Evolutionary conservation across 208 protist species (phyloP).

Genomic region (Leishmania mexicana): DNA sequence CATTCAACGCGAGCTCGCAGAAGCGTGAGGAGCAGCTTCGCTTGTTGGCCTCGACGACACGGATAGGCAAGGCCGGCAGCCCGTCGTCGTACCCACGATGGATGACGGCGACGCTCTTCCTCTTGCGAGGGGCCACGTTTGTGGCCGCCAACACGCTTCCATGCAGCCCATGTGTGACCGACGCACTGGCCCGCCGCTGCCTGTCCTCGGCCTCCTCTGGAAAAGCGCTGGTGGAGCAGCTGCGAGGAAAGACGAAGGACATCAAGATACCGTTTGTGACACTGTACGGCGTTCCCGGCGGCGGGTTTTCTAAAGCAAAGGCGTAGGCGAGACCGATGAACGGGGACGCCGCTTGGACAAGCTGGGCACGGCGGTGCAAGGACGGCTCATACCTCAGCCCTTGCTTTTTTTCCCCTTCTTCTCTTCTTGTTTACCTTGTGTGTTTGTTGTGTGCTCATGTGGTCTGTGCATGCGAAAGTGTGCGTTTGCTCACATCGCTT

Average conservation of each 20-base stretch:
- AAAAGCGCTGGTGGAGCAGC: constrained; percentile 41
- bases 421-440: neutral
- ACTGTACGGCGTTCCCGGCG: constrained; percentile 35
- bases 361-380: neutral
- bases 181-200: constrained; percentile 46
- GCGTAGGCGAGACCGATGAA: neutral
- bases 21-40: constrained; percentile 62
- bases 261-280: constrained; percentile 36
- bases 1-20: constrained; percentile 47
- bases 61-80: neutral
- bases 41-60: constrained; percentile 7
- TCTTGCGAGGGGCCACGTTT: constrained; percentile 68
- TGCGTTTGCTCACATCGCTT: neutral
- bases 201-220: constrained; percentile 39
- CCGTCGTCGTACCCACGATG: constrained; percentile 31
- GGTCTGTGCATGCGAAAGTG: neutral
- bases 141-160: constrained; percentile 50
- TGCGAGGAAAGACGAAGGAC: constrained; percentile 37
- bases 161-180: constrained; percentile 35
- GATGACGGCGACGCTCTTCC: constrained; percentile 58
- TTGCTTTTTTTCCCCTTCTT: no score
- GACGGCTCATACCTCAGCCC: neutral
- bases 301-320: constrained; percentile 26
- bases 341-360: neutral
- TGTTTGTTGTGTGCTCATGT: neutral